Evolutionary conservation across 768 basidiomycete species (phyloP), one percentile per base, ranked within the genome.

Genomic region (Gymnopilus dilepis): DNA sequence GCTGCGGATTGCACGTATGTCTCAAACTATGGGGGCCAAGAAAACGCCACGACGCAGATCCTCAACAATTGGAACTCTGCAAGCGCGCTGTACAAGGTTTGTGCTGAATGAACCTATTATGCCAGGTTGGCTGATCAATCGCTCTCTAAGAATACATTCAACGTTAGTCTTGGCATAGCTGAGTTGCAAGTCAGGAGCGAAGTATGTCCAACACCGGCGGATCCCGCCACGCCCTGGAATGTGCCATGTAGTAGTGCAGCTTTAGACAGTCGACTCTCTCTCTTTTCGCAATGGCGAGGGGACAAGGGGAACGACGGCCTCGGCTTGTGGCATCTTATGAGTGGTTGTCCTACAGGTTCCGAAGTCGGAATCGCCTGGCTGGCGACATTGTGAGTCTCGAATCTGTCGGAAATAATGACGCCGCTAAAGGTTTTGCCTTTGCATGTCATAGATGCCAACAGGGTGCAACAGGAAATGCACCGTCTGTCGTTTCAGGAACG

Each of bases 341-440:
- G 90, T 64, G 87, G 87, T 24, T 93, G 92, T 66, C 86, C 89
- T 3, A 88, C 89, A 8, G 90, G 90, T n/a, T 82, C 85, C 9
- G 91, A 93, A 74, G 86, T 90, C 37, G 94, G 94, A 21, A 92
- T 95, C 50, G 94, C 94, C 4, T 95, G 93, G 94, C 83, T 97
- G 2, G 91, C 84, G 21, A 92, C 91, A 19, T 71, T 95, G 74
- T 91, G 76, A 69, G 81, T 77, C 51, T 51, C 42, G 31, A 42
- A 33, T 58, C 53, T 50, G 41, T 37, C 45, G n/a, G 24, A 19
- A 33, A 34, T 45, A 17, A 19, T 15, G 22, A 40, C 28, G 8
- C 17, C 15, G 12, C 22, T 28, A 19, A 58, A 40, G 31, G 24
- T 22, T 37, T 53, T 31, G 47, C 40, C 47, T 52, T 56, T 53